Evolutionary conservation across 1,284 basidiomycete species (phyloP), one percentile per base, ranked within the genome.

Genomic region (Apiotrichum veenhuisii): DNA sequence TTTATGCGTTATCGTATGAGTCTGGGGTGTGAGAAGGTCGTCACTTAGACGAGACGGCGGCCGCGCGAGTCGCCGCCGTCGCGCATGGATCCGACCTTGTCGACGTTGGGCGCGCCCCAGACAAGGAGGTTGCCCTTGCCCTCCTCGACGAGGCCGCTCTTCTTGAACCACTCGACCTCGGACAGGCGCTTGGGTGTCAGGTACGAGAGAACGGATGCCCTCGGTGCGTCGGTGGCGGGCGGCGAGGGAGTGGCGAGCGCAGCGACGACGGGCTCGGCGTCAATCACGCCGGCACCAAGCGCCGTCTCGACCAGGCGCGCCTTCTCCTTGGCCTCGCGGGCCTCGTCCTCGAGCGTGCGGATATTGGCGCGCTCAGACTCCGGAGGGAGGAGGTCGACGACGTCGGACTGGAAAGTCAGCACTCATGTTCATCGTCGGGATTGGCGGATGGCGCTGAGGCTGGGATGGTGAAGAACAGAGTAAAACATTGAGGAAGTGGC

Each of bases 281-380:
- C 30, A 22, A 37, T 30, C 5, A n/a, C 18, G 11, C 30, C 43
- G 25, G 38, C 27, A 22, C 18, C 49, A 2, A n/a, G n/a, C 3
- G 48, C n/a, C 9, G 25, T 18, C 1, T 33, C 40, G 11, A 26
- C 30, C 14, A 30, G 25, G 18, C 55, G 50, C 33, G 53, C 47
- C 41, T 64, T 61, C 30, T 75, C 75, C 20, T 67, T 60, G 33
- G 62, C 58, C 63, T 75, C 75, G 23, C 67, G 61, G 33, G 62
- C 58, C 63, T 78, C 76, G 51, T 78, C 76, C 61, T 78, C 76
- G 61, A 77, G 73, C 3, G 75, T 71, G 43, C 64, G 59, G 41
- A 77, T 65, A 27, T 62, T 63, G 2, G 61, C 52, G 15, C 75
- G 67, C 61, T 76, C 72, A 36, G 69, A 69, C 2, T 69, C 53